phyloP scores from a whole-genome alignment of 2,329 filamentous ascomycete genomes.

The Westerdykella sp. region DNA sequence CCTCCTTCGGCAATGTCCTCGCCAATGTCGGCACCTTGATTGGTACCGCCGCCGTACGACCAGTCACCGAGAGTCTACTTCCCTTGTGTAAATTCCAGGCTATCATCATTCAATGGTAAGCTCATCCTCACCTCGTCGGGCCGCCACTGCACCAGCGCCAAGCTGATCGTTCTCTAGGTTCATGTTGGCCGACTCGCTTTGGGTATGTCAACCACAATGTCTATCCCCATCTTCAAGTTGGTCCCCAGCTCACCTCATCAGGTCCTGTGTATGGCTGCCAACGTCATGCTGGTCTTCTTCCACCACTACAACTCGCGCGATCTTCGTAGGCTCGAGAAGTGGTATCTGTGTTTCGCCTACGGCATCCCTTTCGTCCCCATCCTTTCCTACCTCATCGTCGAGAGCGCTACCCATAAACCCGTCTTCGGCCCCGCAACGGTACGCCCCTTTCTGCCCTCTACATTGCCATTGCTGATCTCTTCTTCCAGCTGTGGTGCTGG shows the following conservation, averaged over 20 bases:
- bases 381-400: conserved; percentile 61
- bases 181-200: conserved; percentile 68
- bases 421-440: conserved; percentile 68
- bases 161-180: conserved; percentile 51
- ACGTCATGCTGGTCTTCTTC: conserved; percentile 78
- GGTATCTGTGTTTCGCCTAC: conserved; percentile 65
- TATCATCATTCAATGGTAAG: conserved; percentile 77
- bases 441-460: conserved; percentile 13
- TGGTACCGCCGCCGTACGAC: conserved; percentile 53
- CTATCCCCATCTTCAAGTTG: neutral
- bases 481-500: conserved; percentile 71
- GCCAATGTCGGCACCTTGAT: conserved; percentile 72
- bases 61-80: conserved; percentile 30
- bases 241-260: conserved; percentile 1
- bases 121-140: conserved; percentile 4
- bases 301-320: conserved; percentile 60
- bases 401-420: conserved; percentile 45
- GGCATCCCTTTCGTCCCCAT: conserved; percentile 66
- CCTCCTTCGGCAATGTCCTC: conserved; percentile 73
- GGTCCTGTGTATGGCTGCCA: conserved; percentile 73
- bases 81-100: conserved; percentile 69
- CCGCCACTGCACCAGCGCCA: conserved; percentile 8
- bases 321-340: conserved; percentile 62
- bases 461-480: conserved; percentile 1
- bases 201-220: conserved; percentile 35